Base-by-base conservation (phyloP, 768 basidiomycete species). In the Cystobasidium ongulense region DNA sequence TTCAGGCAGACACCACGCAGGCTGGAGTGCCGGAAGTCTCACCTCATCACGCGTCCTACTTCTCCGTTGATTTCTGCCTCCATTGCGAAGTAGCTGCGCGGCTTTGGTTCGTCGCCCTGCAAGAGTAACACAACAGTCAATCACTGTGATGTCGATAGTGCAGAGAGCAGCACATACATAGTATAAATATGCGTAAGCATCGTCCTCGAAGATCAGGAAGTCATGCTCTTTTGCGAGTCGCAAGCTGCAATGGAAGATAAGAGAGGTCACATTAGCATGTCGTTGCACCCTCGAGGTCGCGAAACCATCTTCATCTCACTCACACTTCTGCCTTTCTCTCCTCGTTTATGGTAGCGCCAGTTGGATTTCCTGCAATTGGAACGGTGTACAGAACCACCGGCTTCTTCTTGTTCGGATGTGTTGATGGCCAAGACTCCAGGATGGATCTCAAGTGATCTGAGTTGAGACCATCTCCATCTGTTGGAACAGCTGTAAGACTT, bases 131-230 rank as follows among this genome's bases (percentile, higher is more conserved):
- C n/a, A n/a, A n/a, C n/a, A n/a, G n/a, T n/a, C n/a, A n/a, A n/a
- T n/a, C n/a, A n/a, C n/a, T n/a, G n/a, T n/a, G n/a, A n/a, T n/a
- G n/a, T 39, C 39, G 39, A 7, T 7, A 39, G 7, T 7, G 39
- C 39, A 39, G 39, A 39, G 8, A 39, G 7, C 17, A 39, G 39
- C 17, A 39, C 17, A 39, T 17, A 50, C 46, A 21, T 59, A 59
- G 33, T 59, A 59, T 4, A 59, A 27, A 15, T 35, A 59, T 3
- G 57, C 57, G 23, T 78, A 76, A 18, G 76, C 75, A 62, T 77
- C 91, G 72, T 80, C 91, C 85, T 95, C 92, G 57, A 95, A 82
- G 78, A 96, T 90, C 67, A 95, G 80, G 76, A 95, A 86, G 78
- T 89, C 84, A 80, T 91, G 85, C 77, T 89, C 85, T 72, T 85